A percentile compares a stretch with the other conserved stretches of the same genome.
phyloP scores from a whole-genome alignment of 306 rosid species.

The Purshia tridentata region DNA sequence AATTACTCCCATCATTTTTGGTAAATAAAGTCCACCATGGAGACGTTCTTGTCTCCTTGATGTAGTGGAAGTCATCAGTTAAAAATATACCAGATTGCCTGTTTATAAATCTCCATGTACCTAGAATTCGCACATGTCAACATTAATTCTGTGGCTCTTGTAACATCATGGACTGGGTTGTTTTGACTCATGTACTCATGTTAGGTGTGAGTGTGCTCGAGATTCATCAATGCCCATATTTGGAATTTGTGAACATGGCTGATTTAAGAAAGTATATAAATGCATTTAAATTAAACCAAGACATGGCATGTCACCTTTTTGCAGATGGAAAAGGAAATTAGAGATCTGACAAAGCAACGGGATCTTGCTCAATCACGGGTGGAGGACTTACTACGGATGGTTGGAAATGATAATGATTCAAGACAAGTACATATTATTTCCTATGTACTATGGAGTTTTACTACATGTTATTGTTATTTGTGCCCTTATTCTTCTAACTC shows the following conservation, averaged over 20 bases:
- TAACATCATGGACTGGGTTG: neutral
- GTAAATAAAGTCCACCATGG: neutral
- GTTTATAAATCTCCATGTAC: neutral
- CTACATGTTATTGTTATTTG: conserved; percentile 12
- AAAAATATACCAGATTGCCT: neutral
- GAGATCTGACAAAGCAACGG: conserved; percentile 81
- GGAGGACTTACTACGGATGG: conserved; percentile 71
- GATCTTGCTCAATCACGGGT: conserved; percentile 93
- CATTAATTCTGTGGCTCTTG: neutral
- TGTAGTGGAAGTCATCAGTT: neutral
- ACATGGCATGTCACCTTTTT: conserved; percentile 15
- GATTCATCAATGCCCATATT: neutral
- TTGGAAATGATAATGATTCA: conserved; percentile 60
- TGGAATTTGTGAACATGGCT: neutral
- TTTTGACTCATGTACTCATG: neutral
- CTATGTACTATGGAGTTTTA: conserved; percentile 15
- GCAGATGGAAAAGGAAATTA: conserved; percentile 91
- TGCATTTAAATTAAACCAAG: conserved; percentile 21
- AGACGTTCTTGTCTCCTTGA: neutral
- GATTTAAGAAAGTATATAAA: neutral
- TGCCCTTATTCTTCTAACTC: conserved; percentile 14
- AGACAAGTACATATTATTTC: conserved; percentile 47
- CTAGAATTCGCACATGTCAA: neutral
- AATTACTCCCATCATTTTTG: neutral
- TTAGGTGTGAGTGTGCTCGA: conserved; percentile 2